A percentile compares a stretch with the other conserved stretches of the same genome.
Conservation (phyloP, 345 rosid genomes). For the Microcos paniculata region DNA sequence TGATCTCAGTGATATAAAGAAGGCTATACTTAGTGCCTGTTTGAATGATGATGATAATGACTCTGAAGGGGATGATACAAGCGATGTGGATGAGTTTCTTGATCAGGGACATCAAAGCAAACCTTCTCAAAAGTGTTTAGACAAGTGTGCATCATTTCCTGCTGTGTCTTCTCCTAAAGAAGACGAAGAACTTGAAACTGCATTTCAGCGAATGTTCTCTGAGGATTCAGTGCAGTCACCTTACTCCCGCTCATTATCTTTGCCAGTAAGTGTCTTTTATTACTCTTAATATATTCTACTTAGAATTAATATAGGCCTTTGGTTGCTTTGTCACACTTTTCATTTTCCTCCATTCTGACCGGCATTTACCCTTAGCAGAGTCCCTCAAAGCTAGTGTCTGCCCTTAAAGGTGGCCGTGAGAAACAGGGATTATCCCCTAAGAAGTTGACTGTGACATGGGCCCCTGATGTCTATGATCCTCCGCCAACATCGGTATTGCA, state of each 20-base stretch:
- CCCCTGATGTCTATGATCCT: constrained; percentile 90
- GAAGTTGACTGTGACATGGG: constrained; percentile 69
- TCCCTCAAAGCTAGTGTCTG: constrained; percentile 58
- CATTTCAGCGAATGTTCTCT: constrained; percentile 33
- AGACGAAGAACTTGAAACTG: constrained; percentile 34
- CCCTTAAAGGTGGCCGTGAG: constrained; percentile 85
- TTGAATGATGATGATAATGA: constrained; percentile 34
- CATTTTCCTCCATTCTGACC: neutral
- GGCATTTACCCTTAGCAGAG: constrained; percentile 20
- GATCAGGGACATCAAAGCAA: constrained; percentile 23
- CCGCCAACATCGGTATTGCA: constrained; percentile 69
- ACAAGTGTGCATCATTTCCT: constrained; percentile 31
- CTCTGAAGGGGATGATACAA: constrained; percentile 39
- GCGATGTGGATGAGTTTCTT: constrained; percentile 32
- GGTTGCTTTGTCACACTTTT: neutral
- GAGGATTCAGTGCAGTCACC: constrained; percentile 22
- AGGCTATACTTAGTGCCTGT: constrained; percentile 20
- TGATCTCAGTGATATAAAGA: constrained; percentile 32
- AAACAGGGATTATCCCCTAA: constrained; percentile 46
- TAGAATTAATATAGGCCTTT: neutral
- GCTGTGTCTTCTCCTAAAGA: constrained; percentile 34
- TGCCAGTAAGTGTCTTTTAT: constrained; percentile 38
- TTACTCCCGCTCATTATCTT: constrained; percentile 16
- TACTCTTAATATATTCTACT: neutral
- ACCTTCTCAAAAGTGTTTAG: constrained; percentile 24